Evolutionary conservation across 768 basidiomycete species (phyloP).

Genomic region (Serendipita sp.): DNA sequence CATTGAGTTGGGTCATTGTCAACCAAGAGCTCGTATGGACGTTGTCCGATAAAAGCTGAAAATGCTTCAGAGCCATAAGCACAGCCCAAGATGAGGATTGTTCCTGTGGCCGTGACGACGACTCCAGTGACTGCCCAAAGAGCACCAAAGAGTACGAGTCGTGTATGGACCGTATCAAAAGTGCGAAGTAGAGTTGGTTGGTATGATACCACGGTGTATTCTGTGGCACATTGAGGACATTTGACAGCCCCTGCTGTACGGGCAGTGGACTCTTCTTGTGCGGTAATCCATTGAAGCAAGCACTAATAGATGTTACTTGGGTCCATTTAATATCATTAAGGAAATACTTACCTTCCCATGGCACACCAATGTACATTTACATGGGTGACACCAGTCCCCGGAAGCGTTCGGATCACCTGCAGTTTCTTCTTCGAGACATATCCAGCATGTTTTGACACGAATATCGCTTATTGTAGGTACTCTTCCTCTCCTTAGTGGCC

Average conservation of each 20-base stretch:
- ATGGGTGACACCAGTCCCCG: conserved; percentile 4
- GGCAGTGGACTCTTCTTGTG: neutral
- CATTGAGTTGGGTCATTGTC: neutral
- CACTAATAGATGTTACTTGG: neutral
- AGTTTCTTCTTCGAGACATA: conserved; percentile 4
- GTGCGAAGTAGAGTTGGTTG: neutral
- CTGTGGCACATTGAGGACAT: conserved; percentile 3
- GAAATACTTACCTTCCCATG: neutral
- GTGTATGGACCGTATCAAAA: neutral
- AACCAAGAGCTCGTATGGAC: neutral
- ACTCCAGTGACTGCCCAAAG: neutral
- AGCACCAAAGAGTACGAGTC: neutral
- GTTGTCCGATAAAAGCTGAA: neutral
- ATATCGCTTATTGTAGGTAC: neutral
- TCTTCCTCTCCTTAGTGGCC: neutral
- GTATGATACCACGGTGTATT: neutral
- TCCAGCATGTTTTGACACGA: conserved; percentile 4
- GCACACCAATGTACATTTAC: conserved; percentile 2
- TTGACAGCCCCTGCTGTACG: neutral
- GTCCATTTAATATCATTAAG: neutral
- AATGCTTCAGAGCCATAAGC: neutral
- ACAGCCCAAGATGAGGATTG: neutral
- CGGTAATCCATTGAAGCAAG: neutral
- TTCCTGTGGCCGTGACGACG: neutral
- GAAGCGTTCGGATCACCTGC: neutral